Conservation (phyloP, 2,329 filamentous ascomycete species). For the Apiospora sp. region DNA sequence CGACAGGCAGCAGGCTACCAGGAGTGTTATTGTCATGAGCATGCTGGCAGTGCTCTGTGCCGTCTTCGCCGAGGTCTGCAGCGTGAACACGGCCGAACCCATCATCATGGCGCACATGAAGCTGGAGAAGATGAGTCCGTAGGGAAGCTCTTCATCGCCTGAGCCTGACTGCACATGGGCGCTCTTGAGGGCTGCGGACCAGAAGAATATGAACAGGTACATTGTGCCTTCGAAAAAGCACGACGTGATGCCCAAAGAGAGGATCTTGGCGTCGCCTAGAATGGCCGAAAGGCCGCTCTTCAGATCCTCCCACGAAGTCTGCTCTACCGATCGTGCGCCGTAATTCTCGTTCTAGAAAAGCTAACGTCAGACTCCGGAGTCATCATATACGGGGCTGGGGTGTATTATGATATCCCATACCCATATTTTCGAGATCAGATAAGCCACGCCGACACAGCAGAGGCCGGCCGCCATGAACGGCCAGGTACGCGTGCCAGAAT, state of each 20-base stretch:
- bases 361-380: background rate
- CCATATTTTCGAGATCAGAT: conserved; percentile 54
- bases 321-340: conserved; percentile 4
- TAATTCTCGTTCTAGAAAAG: conserved; percentile 25
- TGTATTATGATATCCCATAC: conserved; percentile 40
- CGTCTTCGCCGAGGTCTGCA: conserved; percentile 29
- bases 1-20: conserved; percentile 44
- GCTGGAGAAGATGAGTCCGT: conserved; percentile 39
- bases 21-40: conserved; percentile 40
- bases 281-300: conserved; percentile 35
- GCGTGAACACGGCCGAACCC: conserved; percentile 28
- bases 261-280: conserved; percentile 53
- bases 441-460: conserved; percentile 43
- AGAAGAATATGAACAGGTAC: conserved; percentile 71
- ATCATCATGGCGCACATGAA: conserved; percentile 43
- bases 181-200: conserved; percentile 61
- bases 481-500: conserved; percentile 53
- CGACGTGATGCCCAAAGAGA: conserved; percentile 60
- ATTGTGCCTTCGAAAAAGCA: conserved; percentile 68
- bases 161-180: conserved; percentile 37
- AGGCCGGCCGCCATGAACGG: conserved; percentile 54
- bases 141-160: conserved; percentile 35
- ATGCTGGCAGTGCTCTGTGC: conserved; percentile 36
- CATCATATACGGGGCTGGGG: background rate
- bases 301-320: conserved; percentile 10